These are phyloP conservation scores for Epichloe aotearoae DNA, from an alignment of 2,329 filamentous ascomycete genomes.

Conservation along the genomic window DNA sequence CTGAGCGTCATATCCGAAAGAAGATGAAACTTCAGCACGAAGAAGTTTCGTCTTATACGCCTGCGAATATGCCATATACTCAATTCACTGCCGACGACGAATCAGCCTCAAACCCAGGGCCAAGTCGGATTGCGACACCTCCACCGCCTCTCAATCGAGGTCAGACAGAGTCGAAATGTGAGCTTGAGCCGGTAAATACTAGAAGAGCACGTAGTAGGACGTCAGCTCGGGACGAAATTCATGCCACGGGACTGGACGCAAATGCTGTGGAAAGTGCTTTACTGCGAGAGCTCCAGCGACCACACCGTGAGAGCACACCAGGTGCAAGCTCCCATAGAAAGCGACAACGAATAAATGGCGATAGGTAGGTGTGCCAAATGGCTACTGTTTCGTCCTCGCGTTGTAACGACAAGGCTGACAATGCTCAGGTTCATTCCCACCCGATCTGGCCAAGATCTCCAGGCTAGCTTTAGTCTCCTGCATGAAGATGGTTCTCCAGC, in stretches of 20 bases:
- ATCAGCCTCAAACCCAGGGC: conserved; percentile 4
- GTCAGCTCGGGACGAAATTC: conserved; percentile 23
- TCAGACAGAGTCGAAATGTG: conserved; percentile 28
- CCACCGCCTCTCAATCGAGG: conserved; percentile 30
- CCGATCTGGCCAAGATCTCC: conserved; percentile 80
- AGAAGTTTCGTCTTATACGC: conserved; percentile 14
- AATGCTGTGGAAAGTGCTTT: conserved; percentile 38
- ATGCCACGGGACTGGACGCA: conserved; percentile 29
- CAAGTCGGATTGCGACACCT: conserved; percentile 29
- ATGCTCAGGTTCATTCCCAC: conserved; percentile 78
- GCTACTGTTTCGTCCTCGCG: not conserved
- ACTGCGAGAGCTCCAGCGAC: conserved; percentile 36
- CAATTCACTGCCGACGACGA: not conserved
- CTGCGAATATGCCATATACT: conserved; percentile 14
- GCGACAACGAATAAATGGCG: conserved; percentile 45
- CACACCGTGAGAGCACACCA: conserved; percentile 38
- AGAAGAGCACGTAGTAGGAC: conserved; percentile 22
- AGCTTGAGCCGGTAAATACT: conserved; percentile 21
- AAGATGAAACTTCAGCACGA: not conserved
- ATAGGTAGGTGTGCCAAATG: conserved; percentile 33
- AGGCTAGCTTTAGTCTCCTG: conserved; percentile 82
- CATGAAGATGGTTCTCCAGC: conserved; percentile 89
- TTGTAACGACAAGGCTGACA: conserved; percentile 11
- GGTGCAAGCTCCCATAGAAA: conserved; percentile 44
- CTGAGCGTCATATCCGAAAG: not conserved